These are phyloP conservation scores for Erodium moschatum DNA, from an alignment of 441 rosid species.

Conservation along the genomic window DNA sequence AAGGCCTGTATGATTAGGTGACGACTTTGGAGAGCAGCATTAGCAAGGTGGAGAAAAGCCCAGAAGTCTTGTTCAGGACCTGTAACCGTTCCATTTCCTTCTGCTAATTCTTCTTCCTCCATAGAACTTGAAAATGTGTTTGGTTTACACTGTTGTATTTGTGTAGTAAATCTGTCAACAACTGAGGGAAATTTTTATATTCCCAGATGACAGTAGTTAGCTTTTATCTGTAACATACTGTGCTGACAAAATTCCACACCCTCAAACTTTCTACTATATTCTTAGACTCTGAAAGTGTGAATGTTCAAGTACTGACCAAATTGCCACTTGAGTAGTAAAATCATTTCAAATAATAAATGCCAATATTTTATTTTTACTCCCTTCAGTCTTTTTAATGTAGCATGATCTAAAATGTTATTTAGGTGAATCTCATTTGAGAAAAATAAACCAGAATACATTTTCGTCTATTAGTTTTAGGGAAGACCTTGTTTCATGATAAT, in stretches of 20 bases:
- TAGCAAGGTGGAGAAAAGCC: neutral
- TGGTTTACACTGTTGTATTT: neutral
- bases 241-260: neutral
- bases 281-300: neutral
- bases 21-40: neutral
- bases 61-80: too few relatives aligned
- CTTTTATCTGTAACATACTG: neutral
- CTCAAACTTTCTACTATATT: neutral
- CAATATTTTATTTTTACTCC: too few relatives aligned
- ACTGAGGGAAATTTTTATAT: neutral
- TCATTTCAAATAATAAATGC: too few relatives aligned
- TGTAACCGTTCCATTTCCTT: neutral
- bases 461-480: too few relatives aligned
- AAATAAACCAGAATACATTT: too few relatives aligned
- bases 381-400: too few relatives aligned
- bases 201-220: neutral
- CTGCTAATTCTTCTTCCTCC: neutral
- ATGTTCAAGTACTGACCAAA: too few relatives aligned
- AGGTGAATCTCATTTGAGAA: too few relatives aligned
- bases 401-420: too few relatives aligned
- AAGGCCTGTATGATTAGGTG: conserved; percentile 62
- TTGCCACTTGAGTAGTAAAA: too few relatives aligned
- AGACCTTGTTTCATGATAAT: too few relatives aligned
- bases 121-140: neutral
- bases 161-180: neutral